Conservation (phyloP, 2,329 filamentous ascomycete species). For the Chaetomium globosum region DNA sequence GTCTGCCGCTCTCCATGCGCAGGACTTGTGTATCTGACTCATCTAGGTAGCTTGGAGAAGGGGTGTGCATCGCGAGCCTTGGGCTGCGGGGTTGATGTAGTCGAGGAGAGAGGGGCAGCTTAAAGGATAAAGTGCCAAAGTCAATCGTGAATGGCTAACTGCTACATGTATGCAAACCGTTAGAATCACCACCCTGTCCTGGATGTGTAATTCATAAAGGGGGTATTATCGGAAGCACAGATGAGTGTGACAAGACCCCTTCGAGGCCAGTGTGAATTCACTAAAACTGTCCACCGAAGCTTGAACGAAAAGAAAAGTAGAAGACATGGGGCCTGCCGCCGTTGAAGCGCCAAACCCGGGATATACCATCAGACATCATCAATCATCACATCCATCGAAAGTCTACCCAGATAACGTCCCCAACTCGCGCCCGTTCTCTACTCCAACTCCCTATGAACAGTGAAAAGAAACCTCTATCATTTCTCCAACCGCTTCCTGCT, state of each 20-base stretch:
- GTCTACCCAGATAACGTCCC: no score
- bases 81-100: not conserved
- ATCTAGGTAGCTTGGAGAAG: slow-evolving; percentile 49
- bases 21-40: slow-evolving; percentile 67
- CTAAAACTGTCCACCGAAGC: not conserved
- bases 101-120: not conserved
- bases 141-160: not conserved
- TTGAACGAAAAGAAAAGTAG: not conserved
- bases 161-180: not conserved
- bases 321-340: not conserved
- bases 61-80: not conserved
- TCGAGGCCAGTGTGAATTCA: not conserved
- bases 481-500: slow-evolving; percentile 44
- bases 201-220: not conserved
- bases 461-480: slow-evolving; percentile 14
- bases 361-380: not conserved
- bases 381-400: not conserved
- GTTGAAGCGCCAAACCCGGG: not conserved
- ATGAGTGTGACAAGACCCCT: not conserved
- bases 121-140: not conserved
- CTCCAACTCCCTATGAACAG: not conserved
- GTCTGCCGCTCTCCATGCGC: no score
- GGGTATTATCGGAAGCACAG: not conserved
- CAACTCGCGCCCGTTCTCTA: not conserved
- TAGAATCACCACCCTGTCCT: not conserved